Evolutionary conservation across 176 grass and related monocot species (phyloP), one percentile per base, ranked within the genome.

Genomic region (Oryza meyeriana): DNA sequence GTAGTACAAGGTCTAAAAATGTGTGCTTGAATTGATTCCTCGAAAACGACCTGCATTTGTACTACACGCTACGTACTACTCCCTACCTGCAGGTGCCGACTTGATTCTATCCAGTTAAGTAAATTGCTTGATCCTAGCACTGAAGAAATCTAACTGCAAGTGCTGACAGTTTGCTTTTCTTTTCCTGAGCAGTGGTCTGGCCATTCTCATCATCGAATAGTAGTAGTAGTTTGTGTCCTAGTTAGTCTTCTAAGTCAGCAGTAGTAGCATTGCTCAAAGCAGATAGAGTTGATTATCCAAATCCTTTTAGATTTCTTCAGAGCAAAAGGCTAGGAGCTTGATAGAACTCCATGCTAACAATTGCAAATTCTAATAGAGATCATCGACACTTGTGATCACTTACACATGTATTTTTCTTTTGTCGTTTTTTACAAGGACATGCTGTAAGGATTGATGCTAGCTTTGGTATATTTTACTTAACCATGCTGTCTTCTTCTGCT

Each of bases 1-100:
- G 69, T 3, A 29, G 57, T 50, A 24, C 41, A 75, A 45, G 76
- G 62, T 75, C 87, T 88, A 68, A 31, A 73, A 69, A 84, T 69
- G 75, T 41, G 61, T 61, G 76, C 69, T 74, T 47, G 62, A 67
- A 84, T 84, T 59, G 35, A 71, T 82, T 85, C 57, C 66, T 81
- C 71, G 78, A 89, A 55, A 89, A 72, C 8, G 58, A 77, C 28
- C 42, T 59, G 79, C 83, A 66, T 71, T 50, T 83, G 10, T 69
- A 80, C 64, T 69, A 10, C 41, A 5, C 13, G 42, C 13, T 44
- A 4, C 42, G 38, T 39, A 39, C 38, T 39, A 39, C 38, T 39
- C 8, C 38, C 38, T 12, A 12, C 45, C 45, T 48, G 45, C 14
- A 48, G 14, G 4, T 18, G 24, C 25, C 12, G 76, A 66, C 6